These are phyloP conservation scores for Pseudogymnoascus sp. DNA, from an alignment of 2,329 filamentous ascomycete species.

Conservation along the genomic window DNA sequence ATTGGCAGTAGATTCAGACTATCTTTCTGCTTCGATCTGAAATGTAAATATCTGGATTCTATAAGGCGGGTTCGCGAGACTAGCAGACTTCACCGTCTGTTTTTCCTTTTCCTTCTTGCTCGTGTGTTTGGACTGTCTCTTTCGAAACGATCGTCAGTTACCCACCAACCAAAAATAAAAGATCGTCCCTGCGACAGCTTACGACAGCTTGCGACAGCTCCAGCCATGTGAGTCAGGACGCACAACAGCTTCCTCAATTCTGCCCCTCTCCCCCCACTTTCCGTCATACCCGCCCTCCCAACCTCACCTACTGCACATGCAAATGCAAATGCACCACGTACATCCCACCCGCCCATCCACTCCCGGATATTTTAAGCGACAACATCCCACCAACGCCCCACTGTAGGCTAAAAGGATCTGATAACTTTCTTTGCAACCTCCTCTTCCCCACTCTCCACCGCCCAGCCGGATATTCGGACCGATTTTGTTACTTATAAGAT, in stretches of 20 bases:
- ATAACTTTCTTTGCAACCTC: not conserved
- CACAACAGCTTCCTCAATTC: not conserved
- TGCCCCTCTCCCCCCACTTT: not conserved
- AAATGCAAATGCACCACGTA: conserved; percentile 12
- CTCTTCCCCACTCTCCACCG: not conserved
- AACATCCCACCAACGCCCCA: not conserved
- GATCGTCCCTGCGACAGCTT: not conserved
- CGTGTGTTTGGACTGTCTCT: too few relatives aligned
- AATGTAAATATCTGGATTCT: not conserved
- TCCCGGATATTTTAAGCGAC: conserved; percentile 7
- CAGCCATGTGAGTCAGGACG: not conserved
- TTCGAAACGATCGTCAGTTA: not conserved
- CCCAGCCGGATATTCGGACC: not conserved
- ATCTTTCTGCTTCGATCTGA: not conserved
- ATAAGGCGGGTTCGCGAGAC: not conserved
- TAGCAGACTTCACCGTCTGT: not conserved
- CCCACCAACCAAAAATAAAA: not conserved
- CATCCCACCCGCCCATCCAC: not conserved
- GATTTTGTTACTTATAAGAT: not conserved
- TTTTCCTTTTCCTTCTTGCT: not conserved
- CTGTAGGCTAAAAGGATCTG: not conserved
- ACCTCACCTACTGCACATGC: not conserved
- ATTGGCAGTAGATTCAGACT: not conserved
- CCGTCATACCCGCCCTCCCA: not conserved
- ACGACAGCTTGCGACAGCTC: not conserved